These are phyloP conservation scores for Nitzschia sp. DNA, from an alignment of 108 stramenopile species.

Conservation along the genomic window DNA sequence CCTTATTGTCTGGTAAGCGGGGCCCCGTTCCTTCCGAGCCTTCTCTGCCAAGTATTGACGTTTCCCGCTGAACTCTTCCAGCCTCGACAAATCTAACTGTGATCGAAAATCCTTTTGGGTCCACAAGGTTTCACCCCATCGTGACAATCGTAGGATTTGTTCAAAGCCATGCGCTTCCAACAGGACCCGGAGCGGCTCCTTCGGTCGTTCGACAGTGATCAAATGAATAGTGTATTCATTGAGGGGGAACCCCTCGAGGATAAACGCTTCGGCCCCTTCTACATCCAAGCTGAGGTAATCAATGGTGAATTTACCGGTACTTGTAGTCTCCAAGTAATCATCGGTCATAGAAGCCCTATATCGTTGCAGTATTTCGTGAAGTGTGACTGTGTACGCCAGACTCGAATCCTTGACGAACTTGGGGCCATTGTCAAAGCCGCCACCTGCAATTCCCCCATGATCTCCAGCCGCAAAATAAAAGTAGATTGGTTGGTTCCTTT, in stretches of 20 bases:
- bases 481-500: slow-evolving; percentile 36
- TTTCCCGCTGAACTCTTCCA: background rate
- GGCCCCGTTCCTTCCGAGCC: background rate
- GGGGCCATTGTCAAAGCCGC: slow-evolving; percentile 46
- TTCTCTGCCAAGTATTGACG: background rate
- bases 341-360: background rate
- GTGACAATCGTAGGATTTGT: slow-evolving; percentile 16
- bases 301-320: slow-evolving; percentile 21
- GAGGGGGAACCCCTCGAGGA: slow-evolving; percentile 52
- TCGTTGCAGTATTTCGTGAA: slow-evolving; percentile 45
- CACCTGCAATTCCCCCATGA: slow-evolving; percentile 56
- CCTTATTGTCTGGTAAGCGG: too few species aligned
- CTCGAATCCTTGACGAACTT: slow-evolving; percentile 2
- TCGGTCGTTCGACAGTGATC: slow-evolving; percentile 55
- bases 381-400: slow-evolving; percentile 40
- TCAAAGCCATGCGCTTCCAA: slow-evolving; percentile 24
- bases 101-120: background rate
- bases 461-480: slow-evolving; percentile 31
- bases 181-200: slow-evolving; percentile 16
- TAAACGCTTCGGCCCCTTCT: slow-evolving; percentile 60
- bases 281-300: slow-evolving; percentile 66
- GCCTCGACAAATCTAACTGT: background rate
- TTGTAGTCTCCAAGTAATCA: slow-evolving; percentile 25
- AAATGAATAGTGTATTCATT: slow-evolving; percentile 40
- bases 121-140: slow-evolving; percentile 23